A percentile compares a stretch with the other conserved stretches of the same genome.
These are phyloP conservation scores for Podospora sp. DNA, from an alignment of 495 filamentous ascomycete genomes.

Conservation along the genomic window DNA sequence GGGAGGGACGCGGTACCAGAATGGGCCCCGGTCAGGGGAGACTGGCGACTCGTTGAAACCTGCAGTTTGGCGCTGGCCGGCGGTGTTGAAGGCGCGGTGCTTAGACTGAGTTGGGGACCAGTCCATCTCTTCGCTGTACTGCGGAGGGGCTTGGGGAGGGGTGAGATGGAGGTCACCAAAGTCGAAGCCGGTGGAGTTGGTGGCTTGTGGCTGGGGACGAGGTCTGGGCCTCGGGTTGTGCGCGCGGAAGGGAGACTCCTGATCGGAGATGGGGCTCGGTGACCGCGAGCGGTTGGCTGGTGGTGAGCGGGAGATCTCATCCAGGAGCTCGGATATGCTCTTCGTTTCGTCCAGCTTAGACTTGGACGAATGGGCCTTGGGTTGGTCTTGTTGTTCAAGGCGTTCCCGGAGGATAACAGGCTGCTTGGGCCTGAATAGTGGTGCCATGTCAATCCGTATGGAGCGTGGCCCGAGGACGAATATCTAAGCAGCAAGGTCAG, in stretches of 20 bases:
- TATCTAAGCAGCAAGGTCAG: constrained; percentile 33
- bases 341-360: constrained; percentile 27
- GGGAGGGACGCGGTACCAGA: constrained; percentile 64
- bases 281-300: constrained; percentile 5
- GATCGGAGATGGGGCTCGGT: constrained; percentile 8
- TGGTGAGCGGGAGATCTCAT: constrained; percentile 38
- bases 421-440: constrained; percentile 52
- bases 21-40: constrained; percentile 44
- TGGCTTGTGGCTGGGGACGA: not conserved
- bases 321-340: constrained; percentile 45
- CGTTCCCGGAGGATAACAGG: constrained; percentile 28
- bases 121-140: constrained; percentile 69
- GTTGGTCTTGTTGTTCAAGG: constrained; percentile 8
- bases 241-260: not conserved
- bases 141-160: not conserved
- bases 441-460: constrained; percentile 58
- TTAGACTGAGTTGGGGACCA: constrained; percentile 71
- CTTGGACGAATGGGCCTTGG: not conserved
- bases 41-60: constrained; percentile 61
- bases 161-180: constrained; percentile 26
- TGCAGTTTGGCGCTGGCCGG: constrained; percentile 41
- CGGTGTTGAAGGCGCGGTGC: constrained; percentile 51
- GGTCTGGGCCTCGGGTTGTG: not conserved
- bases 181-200: constrained; percentile 9
- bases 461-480: constrained; percentile 51